These are phyloP conservation scores for Stenocarpella maydis DNA, from an alignment of 2,329 filamentous ascomycete species.

Conservation along the genomic window DNA sequence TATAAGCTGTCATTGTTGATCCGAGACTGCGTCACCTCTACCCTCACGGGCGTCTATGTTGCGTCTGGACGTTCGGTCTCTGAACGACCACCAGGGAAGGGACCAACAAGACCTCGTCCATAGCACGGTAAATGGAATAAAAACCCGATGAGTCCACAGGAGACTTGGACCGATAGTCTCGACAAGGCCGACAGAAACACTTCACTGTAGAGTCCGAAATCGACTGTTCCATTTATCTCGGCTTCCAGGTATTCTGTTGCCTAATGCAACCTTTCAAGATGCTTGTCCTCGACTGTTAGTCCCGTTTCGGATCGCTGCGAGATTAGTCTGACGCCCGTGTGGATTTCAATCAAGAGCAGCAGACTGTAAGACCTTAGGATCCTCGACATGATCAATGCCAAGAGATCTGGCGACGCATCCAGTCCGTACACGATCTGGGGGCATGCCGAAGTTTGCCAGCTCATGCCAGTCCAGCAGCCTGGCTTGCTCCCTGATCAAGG, in stretches of 20 bases:
- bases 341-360: conserved; percentile 5
- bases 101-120: not conserved
- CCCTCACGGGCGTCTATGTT: no score
- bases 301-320: not conserved
- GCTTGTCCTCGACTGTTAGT: not conserved
- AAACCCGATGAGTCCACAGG: not conserved
- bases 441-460: not conserved
- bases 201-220: not conserved
- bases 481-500: not conserved
- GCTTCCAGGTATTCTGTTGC: conserved; percentile 3
- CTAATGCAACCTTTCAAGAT: conserved; percentile 14
- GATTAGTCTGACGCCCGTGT: conserved; percentile 14
- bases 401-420: conserved; percentile 9
- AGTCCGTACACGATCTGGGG: conserved; percentile 42
- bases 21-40: no score
- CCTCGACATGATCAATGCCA: not conserved
- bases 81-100: not conserved
- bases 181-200: not conserved
- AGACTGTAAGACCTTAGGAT: conserved; percentile 7
- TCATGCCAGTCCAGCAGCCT: not conserved
- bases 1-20: not conserved
- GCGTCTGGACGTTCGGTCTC: not conserved
- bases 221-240: not conserved
- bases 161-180: not conserved
- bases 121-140: not conserved